Evolutionary conservation across 1,139 yeast genomes (phyloP).

Genomic region (Yamadazyma dendronema): DNA sequence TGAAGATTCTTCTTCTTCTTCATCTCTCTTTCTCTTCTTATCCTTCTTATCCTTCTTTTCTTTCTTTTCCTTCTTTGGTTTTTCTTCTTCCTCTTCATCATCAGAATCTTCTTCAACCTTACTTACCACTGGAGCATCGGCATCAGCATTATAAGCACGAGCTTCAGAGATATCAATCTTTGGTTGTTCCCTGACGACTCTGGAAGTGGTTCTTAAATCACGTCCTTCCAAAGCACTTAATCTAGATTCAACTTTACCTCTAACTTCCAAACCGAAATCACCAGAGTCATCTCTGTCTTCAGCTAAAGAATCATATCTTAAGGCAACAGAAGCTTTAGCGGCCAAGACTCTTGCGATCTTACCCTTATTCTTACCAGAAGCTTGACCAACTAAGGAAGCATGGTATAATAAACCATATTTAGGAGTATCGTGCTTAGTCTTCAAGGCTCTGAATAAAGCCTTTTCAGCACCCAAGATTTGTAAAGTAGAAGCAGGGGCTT

Average conservation of each 20-base stretch:
- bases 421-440: conserved; percentile 98
- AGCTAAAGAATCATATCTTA: conserved; percentile 94
- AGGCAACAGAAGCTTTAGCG: conserved; percentile 95
- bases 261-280: conserved; percentile 86
- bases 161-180: conserved; percentile 84
- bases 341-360: conserved; percentile 98
- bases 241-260: conserved; percentile 93
- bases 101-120: conserved; percentile 47
- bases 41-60: conserved; percentile 28
- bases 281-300: conserved; percentile 97
- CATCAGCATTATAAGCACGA: conserved; percentile 90
- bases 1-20: conserved; percentile 26
- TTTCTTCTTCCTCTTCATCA: conserved; percentile 45
- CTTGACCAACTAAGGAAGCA: conserved; percentile 95
- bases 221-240: conserved; percentile 95
- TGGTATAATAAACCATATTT: conserved; percentile 97
- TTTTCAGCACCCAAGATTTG: conserved; percentile 99
- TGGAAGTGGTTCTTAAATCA: conserved; percentile 79
- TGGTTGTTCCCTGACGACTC: conserved; percentile 70
- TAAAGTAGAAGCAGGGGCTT: conserved; percentile 98
- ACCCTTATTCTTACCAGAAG: conserved; percentile 96
- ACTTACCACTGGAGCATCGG: conserved; percentile 59
- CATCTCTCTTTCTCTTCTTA: conserved; percentile 43
- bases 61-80: conserved; percentile 33
- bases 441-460: conserved; percentile 96